Percentiles rank a stretch among this genome's conserved stretches.
phyloP scores from a whole-genome alignment of 345 rosid species.

The Erysimum cheiranthoides region DNA sequence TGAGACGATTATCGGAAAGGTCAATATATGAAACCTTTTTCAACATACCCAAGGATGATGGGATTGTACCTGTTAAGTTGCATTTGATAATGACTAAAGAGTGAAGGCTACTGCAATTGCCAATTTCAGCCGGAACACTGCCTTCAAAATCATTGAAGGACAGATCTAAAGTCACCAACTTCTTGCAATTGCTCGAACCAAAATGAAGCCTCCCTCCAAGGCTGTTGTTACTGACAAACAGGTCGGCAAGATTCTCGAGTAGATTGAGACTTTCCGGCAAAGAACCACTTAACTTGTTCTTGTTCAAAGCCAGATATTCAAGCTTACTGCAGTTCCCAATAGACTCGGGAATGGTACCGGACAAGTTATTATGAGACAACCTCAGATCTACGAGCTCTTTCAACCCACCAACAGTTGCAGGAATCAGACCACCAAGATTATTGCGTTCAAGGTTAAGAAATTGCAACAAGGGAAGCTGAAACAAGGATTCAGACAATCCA shows the following conservation, averaged over 20 bases:
- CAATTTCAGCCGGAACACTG: conserved; percentile 61
- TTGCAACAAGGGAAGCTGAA: too few relatives aligned
- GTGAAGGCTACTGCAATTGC: conserved; percentile 62
- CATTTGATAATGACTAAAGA: conserved; percentile 46
- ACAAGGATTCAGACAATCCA: too few relatives aligned
- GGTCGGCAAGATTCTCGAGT: conserved; percentile 54
- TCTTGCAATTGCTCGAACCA: conserved; percentile 56
- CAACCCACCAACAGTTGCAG: conserved; percentile 57
- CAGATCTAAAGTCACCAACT: conserved; percentile 54
- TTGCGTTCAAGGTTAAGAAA: conserved; percentile 46
- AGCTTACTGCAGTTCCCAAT: conserved; percentile 65
- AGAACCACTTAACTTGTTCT: conserved; percentile 58
- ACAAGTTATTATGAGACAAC: conserved; percentile 50
- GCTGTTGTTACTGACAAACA: conserved; percentile 53
- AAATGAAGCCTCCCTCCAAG: conserved; percentile 63
- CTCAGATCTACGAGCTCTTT: conserved; percentile 45
- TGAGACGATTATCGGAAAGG: conserved; percentile 65
- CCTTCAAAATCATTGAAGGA: conserved; percentile 64
- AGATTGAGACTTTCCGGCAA: conserved; percentile 65
- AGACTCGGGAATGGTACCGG: conserved; percentile 66
- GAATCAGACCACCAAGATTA: conserved; percentile 63
- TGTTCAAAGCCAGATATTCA: conserved; percentile 50
- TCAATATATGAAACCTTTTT: conserved; percentile 49
- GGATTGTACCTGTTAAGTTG: conserved; percentile 65
- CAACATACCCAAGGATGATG: conserved; percentile 66